Evolutionary conservation across 2,329 filamentous ascomycete species (phyloP).

Genomic region (Ascosphaera acerosa): DNA sequence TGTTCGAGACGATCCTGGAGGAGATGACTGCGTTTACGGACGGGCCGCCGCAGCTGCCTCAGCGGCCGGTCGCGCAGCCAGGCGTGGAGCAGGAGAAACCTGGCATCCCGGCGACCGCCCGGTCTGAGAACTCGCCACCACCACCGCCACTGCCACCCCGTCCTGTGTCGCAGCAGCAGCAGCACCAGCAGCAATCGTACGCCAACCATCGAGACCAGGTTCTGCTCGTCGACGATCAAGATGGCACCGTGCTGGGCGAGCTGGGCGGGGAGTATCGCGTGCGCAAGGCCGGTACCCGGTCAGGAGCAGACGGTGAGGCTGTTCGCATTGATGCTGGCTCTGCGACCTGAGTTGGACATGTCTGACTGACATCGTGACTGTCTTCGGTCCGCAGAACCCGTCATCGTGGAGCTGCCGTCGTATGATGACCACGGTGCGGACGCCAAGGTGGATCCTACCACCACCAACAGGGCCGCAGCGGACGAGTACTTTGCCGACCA

Average conservation of each 20-base stretch:
- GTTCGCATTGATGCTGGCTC: too few species aligned
- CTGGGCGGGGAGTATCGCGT: slow-evolving; percentile 59
- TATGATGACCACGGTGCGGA: background rate
- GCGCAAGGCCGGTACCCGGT: slow-evolving; percentile 47
- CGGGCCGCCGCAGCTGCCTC: background rate
- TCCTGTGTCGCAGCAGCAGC: too few species aligned
- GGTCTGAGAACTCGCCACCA: too few species aligned
- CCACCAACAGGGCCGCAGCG: background rate
- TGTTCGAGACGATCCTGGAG: slow-evolving; percentile 92
- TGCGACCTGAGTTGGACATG: too few species aligned
- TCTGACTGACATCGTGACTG: too few species aligned
- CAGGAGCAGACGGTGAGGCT: slow-evolving; percentile 66
- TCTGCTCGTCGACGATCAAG: slow-evolving; percentile 82
- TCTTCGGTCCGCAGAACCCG: background rate
- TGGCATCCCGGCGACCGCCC: slow-evolving; percentile 11
- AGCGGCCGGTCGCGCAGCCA: background rate
- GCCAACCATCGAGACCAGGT: too few species aligned
- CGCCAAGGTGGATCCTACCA: background rate
- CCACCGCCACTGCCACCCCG: too few species aligned
- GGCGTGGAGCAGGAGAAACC: slow-evolving; percentile 37
- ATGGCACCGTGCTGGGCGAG: slow-evolving; percentile 87
- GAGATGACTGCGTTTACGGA: slow-evolving; percentile 66
- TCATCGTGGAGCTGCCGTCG: background rate
- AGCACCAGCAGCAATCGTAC: too few species aligned
- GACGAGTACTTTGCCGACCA: slow-evolving; percentile 23